Conservation (phyloP, 495 filamentous ascomycete genomes). For the Melanomma pulvis-pyrius region DNA sequence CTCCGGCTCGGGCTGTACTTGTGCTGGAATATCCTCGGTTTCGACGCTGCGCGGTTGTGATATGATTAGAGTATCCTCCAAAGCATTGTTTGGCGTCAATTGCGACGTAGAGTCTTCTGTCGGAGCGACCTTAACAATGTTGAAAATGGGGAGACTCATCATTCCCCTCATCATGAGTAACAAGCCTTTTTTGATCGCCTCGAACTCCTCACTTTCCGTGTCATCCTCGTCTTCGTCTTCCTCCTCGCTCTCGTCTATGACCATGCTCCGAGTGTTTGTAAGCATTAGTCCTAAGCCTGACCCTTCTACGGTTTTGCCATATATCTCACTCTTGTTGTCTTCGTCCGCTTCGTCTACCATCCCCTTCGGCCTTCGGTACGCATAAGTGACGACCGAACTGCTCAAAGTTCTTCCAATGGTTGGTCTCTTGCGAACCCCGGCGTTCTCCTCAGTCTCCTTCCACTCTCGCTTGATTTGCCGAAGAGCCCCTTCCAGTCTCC, state of each 20-base stretch:
- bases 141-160: slow-evolving; percentile 5
- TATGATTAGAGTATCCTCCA: background rate
- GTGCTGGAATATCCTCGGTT: background rate
- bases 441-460: background rate
- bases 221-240: slow-evolving; percentile 6
- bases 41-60: background rate
- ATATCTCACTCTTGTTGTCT: background rate
- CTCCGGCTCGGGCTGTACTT: background rate
- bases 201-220: background rate
- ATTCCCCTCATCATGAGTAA: background rate
- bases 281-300: background rate
- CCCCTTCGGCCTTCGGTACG: background rate
- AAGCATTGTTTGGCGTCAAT: background rate
- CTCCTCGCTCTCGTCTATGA: background rate
- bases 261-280: background rate
- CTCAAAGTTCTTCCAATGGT: background rate
- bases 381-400: slow-evolving; percentile 4
- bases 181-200: slow-evolving; percentile 1
- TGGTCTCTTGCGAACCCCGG: background rate
- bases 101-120: background rate
- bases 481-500: background rate
- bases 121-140: background rate
- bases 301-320: background rate
- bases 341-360: background rate
- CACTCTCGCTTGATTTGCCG: background rate